These are phyloP conservation scores for Immersiella caudata DNA, from an alignment of 495 filamentous ascomycete species.

Conservation along the genomic window DNA sequence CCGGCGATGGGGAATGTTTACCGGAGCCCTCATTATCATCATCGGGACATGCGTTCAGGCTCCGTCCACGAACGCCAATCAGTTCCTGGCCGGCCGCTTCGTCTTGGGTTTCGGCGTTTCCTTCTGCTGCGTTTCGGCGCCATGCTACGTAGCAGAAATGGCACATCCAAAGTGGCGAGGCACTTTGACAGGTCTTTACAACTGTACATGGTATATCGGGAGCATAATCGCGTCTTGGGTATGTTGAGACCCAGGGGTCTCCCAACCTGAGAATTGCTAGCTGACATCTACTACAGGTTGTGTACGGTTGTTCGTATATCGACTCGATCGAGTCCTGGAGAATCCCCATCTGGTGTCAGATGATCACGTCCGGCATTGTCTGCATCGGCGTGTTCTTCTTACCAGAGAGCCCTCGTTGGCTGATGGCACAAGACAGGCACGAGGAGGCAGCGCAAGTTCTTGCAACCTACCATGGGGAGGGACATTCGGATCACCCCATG, in stretches of 20 bases:
- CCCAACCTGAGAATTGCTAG: no score
- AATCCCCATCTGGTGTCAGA: slow-evolving; percentile 43
- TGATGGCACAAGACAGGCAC: slow-evolving; percentile 43
- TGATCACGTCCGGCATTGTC: slow-evolving; percentile 40
- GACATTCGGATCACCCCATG: slow-evolving; percentile 43
- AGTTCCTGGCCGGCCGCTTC: slow-evolving; percentile 76
- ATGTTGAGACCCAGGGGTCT: no score
- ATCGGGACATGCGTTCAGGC: slow-evolving; percentile 63
- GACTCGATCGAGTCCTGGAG: slow-evolving; percentile 34
- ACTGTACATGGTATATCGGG: slow-evolving; percentile 42
- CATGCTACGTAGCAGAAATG: slow-evolving; percentile 74
- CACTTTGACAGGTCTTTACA: slow-evolving; percentile 52
- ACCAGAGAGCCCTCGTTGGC: slow-evolving; percentile 45
- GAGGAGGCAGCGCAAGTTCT: slow-evolving; percentile 58
- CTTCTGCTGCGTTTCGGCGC: slow-evolving; percentile 68
- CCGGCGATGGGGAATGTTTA: slow-evolving; percentile 65
- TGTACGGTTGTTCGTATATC: slow-evolving; percentile 34
- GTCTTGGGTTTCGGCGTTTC: slow-evolving; percentile 74
- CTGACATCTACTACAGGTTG: slow-evolving; percentile 9
- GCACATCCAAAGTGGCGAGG: slow-evolving; percentile 73
- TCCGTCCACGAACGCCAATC: slow-evolving; percentile 35
- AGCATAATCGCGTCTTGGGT: slow-evolving; percentile 36
- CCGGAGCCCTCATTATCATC: slow-evolving; percentile 62
- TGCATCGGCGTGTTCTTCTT: slow-evolving; percentile 38
- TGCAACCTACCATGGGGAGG: slow-evolving; percentile 58